These are phyloP conservation scores for Quercus engelmannii DNA, from an alignment of 306 rosid species.

Conservation along the genomic window DNA sequence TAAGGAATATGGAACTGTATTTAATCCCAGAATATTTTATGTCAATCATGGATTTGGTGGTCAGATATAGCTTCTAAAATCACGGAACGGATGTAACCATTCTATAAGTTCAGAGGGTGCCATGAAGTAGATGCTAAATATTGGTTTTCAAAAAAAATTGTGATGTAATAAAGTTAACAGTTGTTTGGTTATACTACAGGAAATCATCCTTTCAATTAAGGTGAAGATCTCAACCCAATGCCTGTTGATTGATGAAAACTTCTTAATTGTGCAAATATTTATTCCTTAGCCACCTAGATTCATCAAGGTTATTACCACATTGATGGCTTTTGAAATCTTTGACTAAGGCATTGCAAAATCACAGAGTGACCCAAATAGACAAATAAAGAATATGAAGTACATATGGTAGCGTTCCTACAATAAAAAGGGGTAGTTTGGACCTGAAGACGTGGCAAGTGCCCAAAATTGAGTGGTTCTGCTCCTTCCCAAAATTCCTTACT, in stretches of 20 bases:
- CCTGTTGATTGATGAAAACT: neutral
- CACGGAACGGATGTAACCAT: neutral
- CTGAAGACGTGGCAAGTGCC: constrained; percentile 95
- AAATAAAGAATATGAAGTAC: constrained; percentile 8
- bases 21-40: neutral
- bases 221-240: neutral
- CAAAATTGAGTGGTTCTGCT: constrained; percentile 76
- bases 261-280: neutral
- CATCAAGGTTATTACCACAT: neutral
- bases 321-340: neutral
- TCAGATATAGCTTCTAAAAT: neutral
- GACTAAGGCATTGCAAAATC: neutral
- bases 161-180: neutral
- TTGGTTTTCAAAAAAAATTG: neutral
- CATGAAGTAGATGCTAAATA: neutral
- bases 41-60: neutral
- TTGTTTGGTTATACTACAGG: neutral
- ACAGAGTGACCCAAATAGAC: constrained; percentile 8
- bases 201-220: neutral
- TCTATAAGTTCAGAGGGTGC: neutral
- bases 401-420: neutral
- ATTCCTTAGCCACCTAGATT: neutral
- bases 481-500: constrained; percentile 88
- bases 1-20: neutral
- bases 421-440: constrained; percentile 34